Evolutionary conservation across 2,329 filamentous ascomycete genomes (phyloP).

Genomic region (Stachybotrys chartarum): DNA sequence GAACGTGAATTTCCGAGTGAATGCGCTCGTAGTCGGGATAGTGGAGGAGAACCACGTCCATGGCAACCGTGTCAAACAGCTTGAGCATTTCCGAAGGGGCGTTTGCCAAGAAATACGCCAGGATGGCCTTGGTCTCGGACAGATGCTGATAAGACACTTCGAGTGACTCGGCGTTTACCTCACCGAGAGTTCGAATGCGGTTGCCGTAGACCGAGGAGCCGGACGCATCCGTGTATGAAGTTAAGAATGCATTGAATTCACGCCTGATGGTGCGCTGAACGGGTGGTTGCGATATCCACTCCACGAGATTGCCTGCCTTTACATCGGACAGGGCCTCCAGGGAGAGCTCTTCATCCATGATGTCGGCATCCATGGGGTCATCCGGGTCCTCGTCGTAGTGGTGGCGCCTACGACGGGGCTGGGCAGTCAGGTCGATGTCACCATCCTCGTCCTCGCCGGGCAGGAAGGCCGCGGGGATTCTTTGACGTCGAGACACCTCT

Average conservation of each 20-base stretch:
- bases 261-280: conserved; percentile 90
- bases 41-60: conserved; percentile 92
- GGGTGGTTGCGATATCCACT: conserved; percentile 87
- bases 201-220: conserved; percentile 92
- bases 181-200: conserved; percentile 89
- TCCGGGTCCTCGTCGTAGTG: conserved; percentile 93
- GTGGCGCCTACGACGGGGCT: conserved; percentile 77
- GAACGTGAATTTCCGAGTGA: conserved; percentile 94
- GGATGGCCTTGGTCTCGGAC: conserved; percentile 80
- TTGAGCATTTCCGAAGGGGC: conserved; percentile 92
- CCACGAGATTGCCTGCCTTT: conserved; percentile 85
- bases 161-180: conserved; percentile 91
- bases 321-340: conserved; percentile 87
- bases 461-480: conserved; percentile 66
- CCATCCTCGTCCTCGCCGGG: conserved; percentile 79
- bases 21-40: conserved; percentile 98
- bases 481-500: conserved; percentile 58
- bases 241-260: conserved; percentile 96
- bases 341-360: conserved; percentile 92
- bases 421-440: conserved; percentile 75
- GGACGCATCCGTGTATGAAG: conserved; percentile 85
- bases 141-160: conserved; percentile 96
- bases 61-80: conserved; percentile 92
- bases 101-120: conserved; percentile 94
- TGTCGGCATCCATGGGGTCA: conserved; percentile 84